phyloP scores from a whole-genome alignment of 345 rosid genomes.

The Durio zibethinus region DNA sequence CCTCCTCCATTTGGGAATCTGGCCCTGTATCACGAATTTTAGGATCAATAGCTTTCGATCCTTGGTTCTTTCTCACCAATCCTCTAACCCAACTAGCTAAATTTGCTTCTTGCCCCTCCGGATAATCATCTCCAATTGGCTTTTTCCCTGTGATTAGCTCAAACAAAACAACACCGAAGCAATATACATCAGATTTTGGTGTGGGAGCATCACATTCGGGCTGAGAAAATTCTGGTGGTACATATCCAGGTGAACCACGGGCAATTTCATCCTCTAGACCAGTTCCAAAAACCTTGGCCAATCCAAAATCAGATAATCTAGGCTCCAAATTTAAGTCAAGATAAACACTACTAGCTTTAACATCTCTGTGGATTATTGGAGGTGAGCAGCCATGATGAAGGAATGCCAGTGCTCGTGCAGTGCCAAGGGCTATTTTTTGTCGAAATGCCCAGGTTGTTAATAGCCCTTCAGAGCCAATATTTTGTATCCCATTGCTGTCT shows the following conservation, averaged over 20 bases:
- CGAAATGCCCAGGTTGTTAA: slow-evolving; percentile 78
- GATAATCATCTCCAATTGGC: slow-evolving; percentile 68
- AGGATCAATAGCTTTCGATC: slow-evolving; percentile 63
- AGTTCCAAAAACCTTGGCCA: slow-evolving; percentile 77
- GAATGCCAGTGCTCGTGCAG: slow-evolving; percentile 87
- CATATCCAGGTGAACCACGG: slow-evolving; percentile 69
- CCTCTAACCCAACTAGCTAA: slow-evolving; percentile 79
- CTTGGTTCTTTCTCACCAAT: slow-evolving; percentile 60
- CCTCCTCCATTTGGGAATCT: slow-evolving; percentile 69
- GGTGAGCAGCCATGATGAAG: slow-evolving; percentile 97
- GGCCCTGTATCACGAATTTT: slow-evolving; percentile 64
- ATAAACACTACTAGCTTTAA: slow-evolving; percentile 87
- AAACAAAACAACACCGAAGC: slow-evolving; percentile 82
- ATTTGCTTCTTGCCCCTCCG: slow-evolving; percentile 48
- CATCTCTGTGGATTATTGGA: slow-evolving; percentile 77
- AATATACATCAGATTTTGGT: slow-evolving; percentile 79
- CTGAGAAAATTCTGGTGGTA: slow-evolving; percentile 75
- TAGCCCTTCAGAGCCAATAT: slow-evolving; percentile 56
- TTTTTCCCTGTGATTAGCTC: slow-evolving; percentile 82
- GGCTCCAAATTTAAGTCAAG: slow-evolving; percentile 80
- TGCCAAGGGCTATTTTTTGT: slow-evolving; percentile 81
- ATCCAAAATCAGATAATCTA: slow-evolving; percentile 81
- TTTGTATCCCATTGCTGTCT: slow-evolving; percentile 55
- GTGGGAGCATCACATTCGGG: slow-evolving; percentile 59
- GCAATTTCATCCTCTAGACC: slow-evolving; percentile 68